Percentiles rank a stretch among this genome's conserved stretches.
These are phyloP conservation scores for Hericium erinaceus DNA, from an alignment of 768 basidiomycete species.

Conservation along the genomic window DNA sequence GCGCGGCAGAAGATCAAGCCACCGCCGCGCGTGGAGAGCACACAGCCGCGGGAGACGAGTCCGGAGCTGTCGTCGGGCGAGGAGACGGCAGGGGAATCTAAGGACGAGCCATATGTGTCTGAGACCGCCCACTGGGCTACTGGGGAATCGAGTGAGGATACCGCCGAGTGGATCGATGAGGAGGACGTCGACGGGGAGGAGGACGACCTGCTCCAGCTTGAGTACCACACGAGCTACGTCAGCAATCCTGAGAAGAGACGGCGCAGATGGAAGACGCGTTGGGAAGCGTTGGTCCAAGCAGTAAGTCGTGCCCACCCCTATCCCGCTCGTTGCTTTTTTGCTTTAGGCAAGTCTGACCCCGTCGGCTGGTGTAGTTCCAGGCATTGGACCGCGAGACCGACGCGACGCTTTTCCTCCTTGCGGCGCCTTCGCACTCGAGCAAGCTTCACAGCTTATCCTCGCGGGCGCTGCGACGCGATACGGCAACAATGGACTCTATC, in stretches of 20 bases:
- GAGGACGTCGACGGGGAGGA: conserved; percentile 71
- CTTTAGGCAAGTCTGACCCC: conserved; percentile 26
- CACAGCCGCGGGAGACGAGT: conserved; percentile 74
- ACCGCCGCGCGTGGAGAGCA: conserved; percentile 74
- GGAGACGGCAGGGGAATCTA: conserved; percentile 66
- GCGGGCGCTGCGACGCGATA: conserved; percentile 56
- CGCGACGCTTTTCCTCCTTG: conserved; percentile 64
- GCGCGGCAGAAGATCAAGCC: conserved; percentile 36
- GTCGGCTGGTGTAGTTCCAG: conserved; percentile 47
- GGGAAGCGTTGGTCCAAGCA: conserved; percentile 67
- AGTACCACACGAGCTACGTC: conserved; percentile 68
- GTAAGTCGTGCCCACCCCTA: conserved; percentile 28
- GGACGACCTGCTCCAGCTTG: conserved; percentile 64
- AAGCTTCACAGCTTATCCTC: conserved; percentile 58
- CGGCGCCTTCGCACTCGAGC: conserved; percentile 64
- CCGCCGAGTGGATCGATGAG: conserved; percentile 37
- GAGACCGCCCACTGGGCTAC: conserved; percentile 15
- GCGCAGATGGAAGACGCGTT: conserved; percentile 63
- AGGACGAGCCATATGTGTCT: conserved; percentile 16
- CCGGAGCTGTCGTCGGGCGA: conserved; percentile 72
- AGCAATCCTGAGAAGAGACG: conserved; percentile 58
- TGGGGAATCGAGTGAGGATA: conserved; percentile 21
- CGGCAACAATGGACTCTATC: conserved; percentile 34
- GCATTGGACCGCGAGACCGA: conserved; percentile 74
- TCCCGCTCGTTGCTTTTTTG: conserved; percentile 1